A percentile compares a stretch with the other conserved stretches of the same genome.
These are phyloP conservation scores for Arthrobotrys sinensis DNA, from an alignment of 2,329 filamentous ascomycete genomes.

Conservation along the genomic window DNA sequence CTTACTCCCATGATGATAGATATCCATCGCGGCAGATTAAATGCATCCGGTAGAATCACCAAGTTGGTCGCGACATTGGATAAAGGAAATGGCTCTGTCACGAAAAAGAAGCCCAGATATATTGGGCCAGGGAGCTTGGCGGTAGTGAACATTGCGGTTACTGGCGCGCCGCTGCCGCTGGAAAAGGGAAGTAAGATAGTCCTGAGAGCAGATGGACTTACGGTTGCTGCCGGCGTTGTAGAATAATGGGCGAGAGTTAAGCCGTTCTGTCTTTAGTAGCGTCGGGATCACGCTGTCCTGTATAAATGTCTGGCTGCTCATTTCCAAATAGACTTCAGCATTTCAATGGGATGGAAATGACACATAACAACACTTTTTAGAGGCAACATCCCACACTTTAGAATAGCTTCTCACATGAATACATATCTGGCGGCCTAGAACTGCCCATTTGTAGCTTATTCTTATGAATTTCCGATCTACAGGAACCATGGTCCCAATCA, in stretches of 20 bases:
- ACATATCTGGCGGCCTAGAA: conserved; percentile 12
- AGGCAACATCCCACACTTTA: too few relatives aligned
- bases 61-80: conserved; percentile 82
- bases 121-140: conserved; percentile 85
- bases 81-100: conserved; percentile 80
- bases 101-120: conserved; percentile 88
- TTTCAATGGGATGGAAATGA: conserved; percentile 5
- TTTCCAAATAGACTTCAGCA: background rate
- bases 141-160: conserved; percentile 81
- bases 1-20: conserved; percentile 91
- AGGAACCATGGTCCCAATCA: background rate
- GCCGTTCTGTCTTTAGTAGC: background rate
- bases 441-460: background rate
- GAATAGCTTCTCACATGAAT: background rate
- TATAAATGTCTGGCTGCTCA: background rate
- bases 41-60: conserved; percentile 81
- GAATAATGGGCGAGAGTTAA: conserved; percentile 71
- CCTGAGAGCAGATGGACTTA: conserved; percentile 83
- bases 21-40: conserved; percentile 86
- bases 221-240: conserved; percentile 87
- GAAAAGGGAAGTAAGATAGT: conserved; percentile 86
- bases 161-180: conserved; percentile 78
- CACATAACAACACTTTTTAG: conserved; percentile 34
- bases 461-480: background rate
- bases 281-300: background rate